Evolutionary conservation across 805 yeast genomes (phyloP).

Genomic region (Yamadazyma scolyti): DNA sequence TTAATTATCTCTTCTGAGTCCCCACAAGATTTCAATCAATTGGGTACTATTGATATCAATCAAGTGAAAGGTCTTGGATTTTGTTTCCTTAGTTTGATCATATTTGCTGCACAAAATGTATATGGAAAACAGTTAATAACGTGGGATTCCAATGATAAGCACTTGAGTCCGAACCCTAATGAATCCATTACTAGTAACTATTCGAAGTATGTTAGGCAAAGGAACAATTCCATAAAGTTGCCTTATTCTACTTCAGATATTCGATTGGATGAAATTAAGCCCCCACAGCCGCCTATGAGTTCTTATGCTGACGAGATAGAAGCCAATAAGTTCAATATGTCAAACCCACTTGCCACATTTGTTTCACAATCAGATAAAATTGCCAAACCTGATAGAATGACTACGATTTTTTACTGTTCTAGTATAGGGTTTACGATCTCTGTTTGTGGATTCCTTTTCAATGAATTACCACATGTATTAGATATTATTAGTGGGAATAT

Average conservation of each 20-base stretch:
- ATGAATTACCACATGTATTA: conserved; percentile 47
- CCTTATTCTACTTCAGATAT: conserved; percentile 35
- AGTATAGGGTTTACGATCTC: conserved; percentile 67
- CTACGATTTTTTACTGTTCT: conserved; percentile 78
- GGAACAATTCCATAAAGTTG: conserved; percentile 20
- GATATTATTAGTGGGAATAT: conserved; percentile 12
- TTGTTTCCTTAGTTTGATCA: conserved; percentile 64
- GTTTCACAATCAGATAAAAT: conserved; percentile 13
- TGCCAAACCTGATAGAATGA: conserved; percentile 69
- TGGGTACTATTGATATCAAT: conserved; percentile 14
- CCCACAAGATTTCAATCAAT: conserved; percentile 1
- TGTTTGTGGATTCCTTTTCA: conserved; percentile 64
- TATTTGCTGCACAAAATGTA: conserved; percentile 83
- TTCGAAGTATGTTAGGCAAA: conserved; percentile 16
- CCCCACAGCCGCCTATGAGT: not conserved
- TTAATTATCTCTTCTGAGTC: conserved; percentile 40
- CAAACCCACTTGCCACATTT: conserved; percentile 19
- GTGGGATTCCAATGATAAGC: conserved; percentile 36
- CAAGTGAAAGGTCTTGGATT: conserved; percentile 61
- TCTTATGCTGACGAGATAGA: conserved; percentile 12
- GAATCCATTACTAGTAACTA: conserved; percentile 11
- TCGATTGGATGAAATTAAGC: conserved; percentile 22
- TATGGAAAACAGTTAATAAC: conserved; percentile 79
- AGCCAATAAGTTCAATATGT: conserved; percentile 9
- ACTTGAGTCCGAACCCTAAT: conserved; percentile 21